Evolutionary conservation across 108 stramenopile genomes (phyloP), one percentile per base, ranked within the genome.

Genomic region (Nannochloropsis gaditana): DNA sequence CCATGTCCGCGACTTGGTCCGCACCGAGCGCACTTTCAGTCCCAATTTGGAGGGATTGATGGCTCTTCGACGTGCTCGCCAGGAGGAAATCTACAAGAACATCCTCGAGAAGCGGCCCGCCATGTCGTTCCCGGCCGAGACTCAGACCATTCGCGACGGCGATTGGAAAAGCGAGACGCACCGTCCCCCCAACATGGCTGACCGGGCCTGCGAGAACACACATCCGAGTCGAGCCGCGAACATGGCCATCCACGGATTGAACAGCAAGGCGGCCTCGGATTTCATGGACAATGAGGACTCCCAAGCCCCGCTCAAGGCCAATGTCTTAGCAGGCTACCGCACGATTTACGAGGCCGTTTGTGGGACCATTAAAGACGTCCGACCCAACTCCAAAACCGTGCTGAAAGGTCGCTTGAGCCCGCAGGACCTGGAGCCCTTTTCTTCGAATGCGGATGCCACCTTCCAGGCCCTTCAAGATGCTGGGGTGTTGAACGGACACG

Each of bases 261-360:
- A 73, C 59, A 73, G 59, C n/a, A 73, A 73, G 59, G 59, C 59
- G 6, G 59, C 59, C 19, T 73, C 59, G 15, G 59, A 73, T 6
- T 73, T 73, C 59, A 73, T 73, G 59, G 59, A 73, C n/a, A 73
- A 73, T n/a, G 59, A 73, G 59, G 59, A 73, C 6, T 73, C 59
- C 59, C 59, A 73, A 73, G 59, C 59, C 59, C 59, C 59, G 4
- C 59, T 73, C 59, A 73, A 73, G 59, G 59, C 59, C 59, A 73
- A 73, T 73, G 59, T 73, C 19, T 8, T 73, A n/a, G 59, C 59
- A 6, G 59, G 59, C 4, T 73, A 73, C 59, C 59, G 59, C 4
- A 73, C 59, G 59, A 73, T 73, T n/a, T 73, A 73, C 59, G 59
- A 73, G 2, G 59, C 59, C 19, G 59, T 73, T 73, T 73, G 59